Evolutionary conservation across 768 basidiomycete genomes (phyloP), one percentile per base, ranked within the genome.

Genomic region (Holtermanniella nyarrowii): DNA sequence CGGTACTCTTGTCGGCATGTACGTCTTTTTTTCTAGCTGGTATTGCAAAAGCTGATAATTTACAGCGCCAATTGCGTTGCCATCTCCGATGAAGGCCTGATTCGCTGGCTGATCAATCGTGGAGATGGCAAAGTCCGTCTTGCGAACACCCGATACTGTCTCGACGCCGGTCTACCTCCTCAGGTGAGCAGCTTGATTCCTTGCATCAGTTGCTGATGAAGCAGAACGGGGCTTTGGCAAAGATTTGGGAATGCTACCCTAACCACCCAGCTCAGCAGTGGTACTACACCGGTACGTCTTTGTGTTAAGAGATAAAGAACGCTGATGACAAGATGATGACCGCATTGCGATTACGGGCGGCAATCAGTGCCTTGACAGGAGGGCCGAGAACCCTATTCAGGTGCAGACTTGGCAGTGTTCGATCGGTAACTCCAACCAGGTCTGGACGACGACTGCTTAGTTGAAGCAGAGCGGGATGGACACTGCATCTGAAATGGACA

Each of bases 21-120:
- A 37, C 7, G 31, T 37, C 31, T 37, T 37, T 7, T 7, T 16
- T 7, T 37, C 31, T 16, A 37, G 10, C 10, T 16, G 7, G 10
- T 37, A 7, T 7, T 16, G 7, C 31, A 37, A 7, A 37, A 7
- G n/a, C n/a, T n/a, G n/a, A n/a, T n/a, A n/a, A n/a, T n/a, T n/a
- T n/a, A 7, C 31, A 37, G 31, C 10, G 16, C 31, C 10, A 37
- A 7, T 7, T 37, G 31, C 31, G 31, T 16, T 7, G 16, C 31
- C 16, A 16, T 43, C 20, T 24, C 27, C 20, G 57, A 56, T 44
- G 40, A 31, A 18, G 10, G 25, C 5, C 56, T 53, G 1, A 51
- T 24, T 21, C 27, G 24, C 22, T 61, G 59, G 59, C 54, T 57
- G 26, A 61, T 61, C 45, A 40, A 26, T 26, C 48, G 27, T 16